phyloP scores from a whole-genome alignment of 495 filamentous ascomycete species.

The Penicillium ochrochloron region DNA sequence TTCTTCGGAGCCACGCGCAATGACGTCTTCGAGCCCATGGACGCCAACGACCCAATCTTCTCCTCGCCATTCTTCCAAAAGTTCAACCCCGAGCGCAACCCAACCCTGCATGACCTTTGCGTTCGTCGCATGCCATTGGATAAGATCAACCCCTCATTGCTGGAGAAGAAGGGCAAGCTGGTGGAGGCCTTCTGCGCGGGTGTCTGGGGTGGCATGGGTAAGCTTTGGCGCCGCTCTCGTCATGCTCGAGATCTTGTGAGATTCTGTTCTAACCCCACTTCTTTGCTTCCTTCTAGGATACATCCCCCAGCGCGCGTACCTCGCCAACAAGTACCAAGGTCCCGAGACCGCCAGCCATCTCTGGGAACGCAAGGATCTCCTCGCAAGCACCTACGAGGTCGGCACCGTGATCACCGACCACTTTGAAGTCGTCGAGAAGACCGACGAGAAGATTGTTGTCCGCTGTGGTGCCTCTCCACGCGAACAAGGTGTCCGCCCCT shows the following conservation, averaged over 20 bases:
- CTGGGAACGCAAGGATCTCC: slow-evolving; percentile 62
- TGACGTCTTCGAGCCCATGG: slow-evolving; percentile 52
- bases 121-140: slow-evolving; percentile 63
- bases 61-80: slow-evolving; percentile 55
- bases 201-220: slow-evolving; percentile 69
- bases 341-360: slow-evolving; percentile 66
- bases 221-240: slow-evolving; percentile 24
- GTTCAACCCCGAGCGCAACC: slow-evolving; percentile 66
- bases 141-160: slow-evolving; percentile 66
- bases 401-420: slow-evolving; percentile 74
- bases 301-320: slow-evolving; percentile 62
- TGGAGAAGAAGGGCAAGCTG: slow-evolving; percentile 63
- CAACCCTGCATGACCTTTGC: slow-evolving; percentile 64
- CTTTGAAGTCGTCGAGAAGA: slow-evolving; percentile 75
- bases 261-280: not conserved
- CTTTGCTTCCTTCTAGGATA: slow-evolving; percentile 51
- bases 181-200: slow-evolving; percentile 67
- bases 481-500: slow-evolving; percentile 57
- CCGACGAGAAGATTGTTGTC: slow-evolving; percentile 39
- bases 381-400: slow-evolving; percentile 57
- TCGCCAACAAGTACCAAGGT: slow-evolving; percentile 64
- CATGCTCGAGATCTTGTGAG: not conserved
- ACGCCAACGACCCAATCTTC: slow-evolving; percentile 64
- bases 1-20: slow-evolving; percentile 53
- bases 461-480: slow-evolving; percentile 71